phyloP scores from a whole-genome alignment of 2,329 filamentous ascomycete genomes.

The Claviceps maximensis region DNA sequence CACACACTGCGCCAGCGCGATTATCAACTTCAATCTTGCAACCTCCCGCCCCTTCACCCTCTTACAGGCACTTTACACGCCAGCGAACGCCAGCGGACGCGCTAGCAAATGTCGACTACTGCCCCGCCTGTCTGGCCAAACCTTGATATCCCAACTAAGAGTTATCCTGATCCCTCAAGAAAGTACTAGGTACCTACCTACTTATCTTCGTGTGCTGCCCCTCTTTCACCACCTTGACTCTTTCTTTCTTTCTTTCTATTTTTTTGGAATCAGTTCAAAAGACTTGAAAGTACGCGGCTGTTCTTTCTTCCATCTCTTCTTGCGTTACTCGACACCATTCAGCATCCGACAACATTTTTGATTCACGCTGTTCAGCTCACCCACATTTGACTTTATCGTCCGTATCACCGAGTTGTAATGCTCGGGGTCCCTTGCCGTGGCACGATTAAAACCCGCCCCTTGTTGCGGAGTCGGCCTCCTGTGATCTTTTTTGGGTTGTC shows the following conservation, averaged over 20 bases:
- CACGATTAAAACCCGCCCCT: background rate
- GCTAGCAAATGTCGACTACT: background rate
- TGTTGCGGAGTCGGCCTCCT: background rate
- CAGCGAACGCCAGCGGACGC: background rate
- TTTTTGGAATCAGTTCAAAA: background rate
- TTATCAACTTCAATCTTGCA: background rate
- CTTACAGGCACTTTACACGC: background rate
- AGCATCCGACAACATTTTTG: background rate
- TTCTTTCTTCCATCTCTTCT: background rate
- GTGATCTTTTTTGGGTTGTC: too few species aligned
- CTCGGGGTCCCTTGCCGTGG: background rate
- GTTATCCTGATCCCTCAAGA: background rate
- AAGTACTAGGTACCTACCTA: background rate
- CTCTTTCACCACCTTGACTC: background rate
- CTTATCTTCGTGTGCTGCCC: background rate
- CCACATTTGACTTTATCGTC: background rate
- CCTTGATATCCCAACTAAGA: background rate
- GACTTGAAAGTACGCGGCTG: background rate
- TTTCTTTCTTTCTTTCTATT: background rate
- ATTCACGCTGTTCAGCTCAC: background rate
- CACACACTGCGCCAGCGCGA: background rate
- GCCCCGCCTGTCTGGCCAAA: slow-evolving; percentile 3
- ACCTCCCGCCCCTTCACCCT: background rate
- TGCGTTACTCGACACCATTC: background rate
- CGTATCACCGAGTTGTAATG: background rate